Evolutionary conservation across 2,329 filamentous ascomycete genomes (phyloP).

Genomic region (Aspergillus aculeatus): DNA sequence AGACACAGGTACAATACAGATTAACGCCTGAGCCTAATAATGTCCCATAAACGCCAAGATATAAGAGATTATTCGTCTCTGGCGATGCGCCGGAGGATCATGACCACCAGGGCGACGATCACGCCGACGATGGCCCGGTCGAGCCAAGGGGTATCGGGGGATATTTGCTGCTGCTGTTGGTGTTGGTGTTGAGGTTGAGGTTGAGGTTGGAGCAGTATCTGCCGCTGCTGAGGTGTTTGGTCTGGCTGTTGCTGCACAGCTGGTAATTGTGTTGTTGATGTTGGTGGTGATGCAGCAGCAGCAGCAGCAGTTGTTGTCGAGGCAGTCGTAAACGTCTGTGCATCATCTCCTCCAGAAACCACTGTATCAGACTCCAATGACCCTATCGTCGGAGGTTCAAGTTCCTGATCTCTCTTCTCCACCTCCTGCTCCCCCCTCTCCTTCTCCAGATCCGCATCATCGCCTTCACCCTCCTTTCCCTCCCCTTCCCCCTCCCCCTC

Average conservation of each 20-base stretch:
- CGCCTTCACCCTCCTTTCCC: background rate
- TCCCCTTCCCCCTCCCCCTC: slow-evolving; percentile 17
- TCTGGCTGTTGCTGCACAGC: background rate
- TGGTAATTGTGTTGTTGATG: background rate
- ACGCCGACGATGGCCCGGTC: slow-evolving; percentile 77
- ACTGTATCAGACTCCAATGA: no score
- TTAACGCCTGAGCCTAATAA: background rate
- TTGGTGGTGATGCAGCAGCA: background rate
- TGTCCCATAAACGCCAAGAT: background rate
- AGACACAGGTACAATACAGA: background rate
- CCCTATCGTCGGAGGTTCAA: no score
- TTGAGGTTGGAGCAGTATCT: slow-evolving; percentile 6
- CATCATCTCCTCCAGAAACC: no score
- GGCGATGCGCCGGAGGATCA: slow-evolving; percentile 58
- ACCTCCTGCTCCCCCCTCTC: no score
- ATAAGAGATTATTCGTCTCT: background rate
- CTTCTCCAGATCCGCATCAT: no score
- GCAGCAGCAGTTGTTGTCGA: no score
- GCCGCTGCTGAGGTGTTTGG: background rate
- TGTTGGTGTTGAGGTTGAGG: background rate
- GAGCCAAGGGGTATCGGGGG: slow-evolving; percentile 67
- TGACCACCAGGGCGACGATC: slow-evolving; percentile 65
- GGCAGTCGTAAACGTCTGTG: no score
- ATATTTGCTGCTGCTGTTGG: slow-evolving; percentile 40
- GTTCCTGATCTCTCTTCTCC: no score